Percentiles rank a stretch among this genome's conserved stretches.
Evolutionary conservation across 2,329 filamentous ascomycete species (phyloP).

Genomic region (Claviceps sp.): DNA sequence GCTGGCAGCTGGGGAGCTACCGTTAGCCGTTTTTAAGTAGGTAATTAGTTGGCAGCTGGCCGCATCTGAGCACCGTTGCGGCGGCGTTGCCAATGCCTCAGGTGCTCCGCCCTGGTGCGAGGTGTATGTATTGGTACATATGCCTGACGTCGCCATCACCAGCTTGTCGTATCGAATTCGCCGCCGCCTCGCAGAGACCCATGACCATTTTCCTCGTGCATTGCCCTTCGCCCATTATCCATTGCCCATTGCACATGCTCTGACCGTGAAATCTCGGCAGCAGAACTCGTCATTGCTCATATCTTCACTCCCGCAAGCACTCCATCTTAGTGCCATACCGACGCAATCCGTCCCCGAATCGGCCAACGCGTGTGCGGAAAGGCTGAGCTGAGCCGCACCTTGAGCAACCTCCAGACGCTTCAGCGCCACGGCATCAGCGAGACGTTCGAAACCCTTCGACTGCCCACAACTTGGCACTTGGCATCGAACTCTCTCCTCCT

Average conservation of each 20-base stretch:
- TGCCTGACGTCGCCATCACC: constrained; percentile 1
- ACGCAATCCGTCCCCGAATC: constrained; percentile 2
- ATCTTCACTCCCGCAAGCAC: constrained; percentile 2
- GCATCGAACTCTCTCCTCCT: not conserved
- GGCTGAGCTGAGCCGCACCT: constrained; percentile 3
- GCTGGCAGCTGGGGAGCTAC: too few species aligned
- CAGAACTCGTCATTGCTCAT: not conserved
- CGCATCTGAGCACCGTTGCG: too few species aligned
- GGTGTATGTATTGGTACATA: too few species aligned
- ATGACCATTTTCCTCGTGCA: not conserved
- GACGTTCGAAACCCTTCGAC: not conserved
- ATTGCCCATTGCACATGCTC: not conserved
- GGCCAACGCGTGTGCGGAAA: constrained; percentile 1
- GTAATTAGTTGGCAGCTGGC: too few species aligned
- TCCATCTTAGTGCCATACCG: constrained; percentile 2
- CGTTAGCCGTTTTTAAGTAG: too few species aligned
- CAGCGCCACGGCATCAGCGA: not conserved
- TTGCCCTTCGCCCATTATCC: not conserved
- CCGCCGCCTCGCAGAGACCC: not conserved
- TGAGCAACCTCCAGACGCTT: not conserved
- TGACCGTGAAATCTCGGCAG: not conserved
- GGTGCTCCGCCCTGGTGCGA: too few species aligned
- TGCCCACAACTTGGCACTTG: not conserved
- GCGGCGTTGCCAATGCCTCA: too few species aligned
- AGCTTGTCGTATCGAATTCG: constrained; percentile 1